A percentile compares a stretch with the other conserved stretches of the same genome.
phyloP scores from a whole-genome alignment of 768 basidiomycete genomes.

The Mycena epipterygia region DNA sequence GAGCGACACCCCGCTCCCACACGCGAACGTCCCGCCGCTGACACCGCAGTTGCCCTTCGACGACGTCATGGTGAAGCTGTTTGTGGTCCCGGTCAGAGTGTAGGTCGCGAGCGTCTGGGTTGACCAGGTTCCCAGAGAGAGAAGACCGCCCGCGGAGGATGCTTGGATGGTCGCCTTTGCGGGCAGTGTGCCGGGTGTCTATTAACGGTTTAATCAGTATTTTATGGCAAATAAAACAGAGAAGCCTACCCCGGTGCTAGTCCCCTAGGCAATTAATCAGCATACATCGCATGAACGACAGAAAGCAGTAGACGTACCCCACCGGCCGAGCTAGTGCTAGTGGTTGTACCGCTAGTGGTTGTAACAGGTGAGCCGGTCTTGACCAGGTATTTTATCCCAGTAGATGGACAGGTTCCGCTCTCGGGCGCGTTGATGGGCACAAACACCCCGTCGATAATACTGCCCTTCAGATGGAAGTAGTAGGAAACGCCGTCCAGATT shows the following conservation, averaged over 20 bases:
- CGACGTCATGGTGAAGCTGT: slow-evolving; percentile 57
- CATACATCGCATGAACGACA: not conserved
- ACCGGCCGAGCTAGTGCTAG: not conserved
- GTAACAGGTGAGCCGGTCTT: too few relatives aligned
- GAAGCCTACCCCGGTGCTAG: slow-evolving; percentile 13
- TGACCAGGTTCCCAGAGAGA: slow-evolving; percentile 59
- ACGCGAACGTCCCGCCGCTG: slow-evolving; percentile 49
- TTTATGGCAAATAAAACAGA: not conserved
- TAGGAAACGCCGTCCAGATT: slow-evolving; percentile 60
- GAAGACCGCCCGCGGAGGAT: slow-evolving; percentile 52
- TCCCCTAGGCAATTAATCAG: not conserved
- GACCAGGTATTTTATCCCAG: slow-evolving; percentile 62
- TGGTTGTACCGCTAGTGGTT: too few relatives aligned
- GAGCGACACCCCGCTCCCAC: slow-evolving; percentile 53
- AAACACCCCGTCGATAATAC: slow-evolving; percentile 68
- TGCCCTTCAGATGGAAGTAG: slow-evolving; percentile 71
- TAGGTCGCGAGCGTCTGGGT: slow-evolving; percentile 62
- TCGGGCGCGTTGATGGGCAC: slow-evolving; percentile 62
- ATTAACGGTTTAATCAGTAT: not conserved
- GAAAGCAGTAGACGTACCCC: not conserved
- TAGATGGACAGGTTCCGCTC: slow-evolving; percentile 56
- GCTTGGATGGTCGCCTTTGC: slow-evolving; percentile 51
- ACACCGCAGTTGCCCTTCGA: slow-evolving; percentile 60
- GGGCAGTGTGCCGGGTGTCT: slow-evolving; percentile 43
- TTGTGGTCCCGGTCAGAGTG: slow-evolving; percentile 50